Evolutionary conservation across 2,329 filamentous ascomycete genomes (phyloP), one percentile per base, ranked within the genome.

Genomic region (Hypoxylon sp.): DNA sequence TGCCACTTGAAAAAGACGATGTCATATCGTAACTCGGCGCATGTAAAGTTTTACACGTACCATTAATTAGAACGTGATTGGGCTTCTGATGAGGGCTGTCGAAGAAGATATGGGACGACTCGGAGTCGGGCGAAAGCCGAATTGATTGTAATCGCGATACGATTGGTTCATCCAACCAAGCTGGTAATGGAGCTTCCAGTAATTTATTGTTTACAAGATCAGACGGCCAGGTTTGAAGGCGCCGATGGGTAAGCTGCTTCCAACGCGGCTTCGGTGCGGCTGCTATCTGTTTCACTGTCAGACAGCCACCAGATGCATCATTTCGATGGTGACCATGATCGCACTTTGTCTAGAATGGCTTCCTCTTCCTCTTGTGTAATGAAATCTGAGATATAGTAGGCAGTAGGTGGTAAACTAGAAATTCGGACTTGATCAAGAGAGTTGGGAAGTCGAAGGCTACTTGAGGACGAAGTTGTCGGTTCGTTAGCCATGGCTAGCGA

Each of bases 51-150:
- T 59, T 56, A 53, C 41, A 70, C 68, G 60, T 70, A 70, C 68
- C 94, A 76, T 99, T 99, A 73, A 98, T 89, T 38, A 98, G 84
- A 49, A 97, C 93, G 80, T 98, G 96, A 74, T 98, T 99, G 2
- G 95, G 93, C 3, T 83, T 84, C 17, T 82, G 74, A 76, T 98
- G 94, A 4, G 93, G 92, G 55, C 94, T 93, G 19, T 83, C 77
- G 17, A 79, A 77, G 73, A 90, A 90, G 5, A 90, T 78, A 72
- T 87, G 80, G 49, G 72, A 67, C 7, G 71, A 57, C 34, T 75
- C 71, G 53, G 60, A 50, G 14, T 71, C 70, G 43, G 59, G 59
- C 60, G 79, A 80, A 9, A 83, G 63, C 21, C 82, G 82, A 34
- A 88, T 80, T n/a, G 86, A 84, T 21, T 82, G 78, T 3, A 90